Base-by-base conservation (phyloP, 169 alveolate species). In the Cryptosporidium baileyi region DNA sequence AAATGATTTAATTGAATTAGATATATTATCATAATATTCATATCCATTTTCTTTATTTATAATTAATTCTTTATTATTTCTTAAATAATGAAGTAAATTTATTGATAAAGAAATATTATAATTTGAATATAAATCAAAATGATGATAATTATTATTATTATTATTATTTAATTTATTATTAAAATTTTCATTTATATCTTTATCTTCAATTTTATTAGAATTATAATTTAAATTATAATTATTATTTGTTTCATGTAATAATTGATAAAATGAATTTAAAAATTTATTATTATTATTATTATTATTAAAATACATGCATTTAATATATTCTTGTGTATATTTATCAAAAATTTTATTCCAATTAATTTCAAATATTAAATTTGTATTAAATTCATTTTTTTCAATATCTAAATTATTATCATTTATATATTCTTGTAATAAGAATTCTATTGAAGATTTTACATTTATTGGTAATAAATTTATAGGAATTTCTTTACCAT, bases 401-500 rank as follows among this genome's bases (percentile, higher is more conserved):
- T 3, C 19, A 19, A 15, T 17, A 8, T 0, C 57, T n/a, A 19
- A 30, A 45, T 1, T 30, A 3, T 45, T 26, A 8, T 7, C 47
- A 8, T 28, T n/a, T 24, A 44, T 26, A 44, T 65, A 65, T 47
- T 65, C 81, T 11, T 49, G 24, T 15, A 65, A 5, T 26, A 65
- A 65, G 22, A 44, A 32, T n/a, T 65, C 63, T 8, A 65, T 17
- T 47, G 81, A 65, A 15, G 34, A 49, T 65, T 65, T 65, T 13
- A 65, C 40, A 4, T 45, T 65, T 17, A 28, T 0, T 44, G 81
- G 38, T 65, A 65, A 2, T 28, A 65, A n/a, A 26, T 65, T 47
- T 26, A n/a, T 47, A 17, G 81, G 49, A 47, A 65, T 47, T 26
- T 28, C 62, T 38, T 26, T 65, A n/a, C 28, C 47, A 30, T 47